Evolutionary conservation across 306 rosid genomes (phyloP).

Genomic region (Rubus parviflorus): DNA sequence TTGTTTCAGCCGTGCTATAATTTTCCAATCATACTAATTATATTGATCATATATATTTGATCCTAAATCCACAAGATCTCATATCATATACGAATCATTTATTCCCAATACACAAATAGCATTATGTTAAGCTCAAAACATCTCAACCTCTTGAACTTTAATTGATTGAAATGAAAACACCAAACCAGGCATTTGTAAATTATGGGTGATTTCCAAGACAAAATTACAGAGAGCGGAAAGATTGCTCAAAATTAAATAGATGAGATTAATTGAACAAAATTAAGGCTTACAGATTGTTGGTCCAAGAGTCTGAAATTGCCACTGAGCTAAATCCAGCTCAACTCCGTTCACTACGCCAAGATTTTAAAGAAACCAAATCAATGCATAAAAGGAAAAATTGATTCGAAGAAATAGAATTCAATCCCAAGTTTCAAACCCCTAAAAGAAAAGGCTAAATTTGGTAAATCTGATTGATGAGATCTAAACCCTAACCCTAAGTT

Average conservation of each 20-base stretch:
- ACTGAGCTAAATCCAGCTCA: constrained; percentile 30
- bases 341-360: constrained; percentile 22
- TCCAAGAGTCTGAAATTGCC: constrained; percentile 24
- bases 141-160: neutral
- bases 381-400: neutral
- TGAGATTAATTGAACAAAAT: neutral
- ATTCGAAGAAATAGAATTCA: neutral
- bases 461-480: constrained; percentile 36
- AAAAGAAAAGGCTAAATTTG: neutral
- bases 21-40: constrained; percentile 10
- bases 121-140: neutral
- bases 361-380: neutral
- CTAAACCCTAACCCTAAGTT: constrained; percentile 35
- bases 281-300: constrained; percentile 28
- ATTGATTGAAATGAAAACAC: too few relatives aligned
- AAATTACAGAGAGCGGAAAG: constrained; percentile 22
- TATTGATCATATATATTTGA: constrained; percentile 14
- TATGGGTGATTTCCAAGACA: neutral
- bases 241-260: neutral
- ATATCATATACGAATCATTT: neutral
- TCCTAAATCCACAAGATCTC: constrained; percentile 24
- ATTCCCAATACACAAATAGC: neutral
- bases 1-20: constrained; percentile 24
- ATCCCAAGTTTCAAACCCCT: constrained; percentile 10
- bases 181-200: too few relatives aligned